Conservation (phyloP, 106 monocot species). For the Xerophyta viscosa region DNA sequence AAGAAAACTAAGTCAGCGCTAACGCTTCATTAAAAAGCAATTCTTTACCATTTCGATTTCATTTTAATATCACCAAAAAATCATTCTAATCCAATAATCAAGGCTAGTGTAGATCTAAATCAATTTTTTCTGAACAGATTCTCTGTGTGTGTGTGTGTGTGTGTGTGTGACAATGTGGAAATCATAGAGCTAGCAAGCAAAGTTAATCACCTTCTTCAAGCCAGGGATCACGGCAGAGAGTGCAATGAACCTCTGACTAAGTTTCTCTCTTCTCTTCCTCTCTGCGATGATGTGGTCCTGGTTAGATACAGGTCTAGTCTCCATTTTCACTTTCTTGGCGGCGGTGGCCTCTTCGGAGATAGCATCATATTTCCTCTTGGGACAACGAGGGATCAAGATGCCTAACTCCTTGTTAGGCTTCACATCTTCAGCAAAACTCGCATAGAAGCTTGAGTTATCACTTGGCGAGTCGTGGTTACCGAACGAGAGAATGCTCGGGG, state of each 20-base stretch:
- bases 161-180: too few species aligned
- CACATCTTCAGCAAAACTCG: constrained; percentile 4
- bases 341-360: not conserved
- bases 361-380: constrained; percentile 18
- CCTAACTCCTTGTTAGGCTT: constrained; percentile 28
- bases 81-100: too few species aligned
- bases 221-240: constrained; percentile 65
- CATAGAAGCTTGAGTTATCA: constrained; percentile 10
- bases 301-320: constrained; percentile 17
- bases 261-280: constrained; percentile 82
- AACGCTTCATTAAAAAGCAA: too few species aligned
- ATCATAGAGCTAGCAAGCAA: too few species aligned
- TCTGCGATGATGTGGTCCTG: constrained; percentile 77
- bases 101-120: too few species aligned
- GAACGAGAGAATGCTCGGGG: constrained; percentile 42
- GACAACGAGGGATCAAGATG: not conserved
- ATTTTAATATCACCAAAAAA: too few species aligned
- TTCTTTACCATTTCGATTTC: too few species aligned
- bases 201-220: constrained; percentile 56
- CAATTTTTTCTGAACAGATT: too few species aligned
- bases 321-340: not conserved
- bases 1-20: too few species aligned
- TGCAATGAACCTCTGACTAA: constrained; percentile 75
- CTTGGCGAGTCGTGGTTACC: constrained; percentile 12
- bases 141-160: too few species aligned